phyloP scores from a whole-genome alignment of 257 asterid genomes.

The Solanum medicagineum region DNA sequence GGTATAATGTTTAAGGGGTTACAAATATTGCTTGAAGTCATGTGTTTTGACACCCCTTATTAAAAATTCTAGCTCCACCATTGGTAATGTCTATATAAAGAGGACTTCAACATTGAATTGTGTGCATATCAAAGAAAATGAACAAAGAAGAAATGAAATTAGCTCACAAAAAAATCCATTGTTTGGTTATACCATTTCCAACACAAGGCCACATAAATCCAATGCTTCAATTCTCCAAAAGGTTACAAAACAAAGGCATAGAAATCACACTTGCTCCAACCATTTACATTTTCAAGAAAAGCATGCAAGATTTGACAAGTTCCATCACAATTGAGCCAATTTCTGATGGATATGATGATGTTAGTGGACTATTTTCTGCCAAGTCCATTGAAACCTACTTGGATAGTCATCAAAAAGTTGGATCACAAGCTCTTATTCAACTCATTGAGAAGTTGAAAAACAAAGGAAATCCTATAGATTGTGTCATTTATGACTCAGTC shows the following conservation, averaged over 20 bases:
- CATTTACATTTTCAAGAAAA: constrained; percentile 6
- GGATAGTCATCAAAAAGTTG: not conserved
- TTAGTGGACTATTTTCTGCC: not conserved
- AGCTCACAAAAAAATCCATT: constrained; percentile 1
- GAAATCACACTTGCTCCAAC: constrained; percentile 19
- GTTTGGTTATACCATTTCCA: constrained; percentile 20
- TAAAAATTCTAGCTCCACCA: no score
- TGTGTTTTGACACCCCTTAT: no score
- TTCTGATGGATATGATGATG: constrained; percentile 32
- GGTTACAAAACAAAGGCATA: constrained; percentile 7
- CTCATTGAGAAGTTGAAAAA: constrained; percentile 12
- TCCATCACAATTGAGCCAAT: constrained; percentile 14
- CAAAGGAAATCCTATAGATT: constrained; percentile 14
- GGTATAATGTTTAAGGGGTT: no score
- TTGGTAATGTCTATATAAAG: no score
- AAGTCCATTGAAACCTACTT: not conserved
- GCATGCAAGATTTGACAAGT: constrained; percentile 1
- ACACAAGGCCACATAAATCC: constrained; percentile 46
- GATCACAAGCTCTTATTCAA: constrained; percentile 13
- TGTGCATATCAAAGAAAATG: not conserved
- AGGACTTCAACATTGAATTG: not conserved
- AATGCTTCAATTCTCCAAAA: constrained; percentile 36
- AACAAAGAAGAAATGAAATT: not conserved
- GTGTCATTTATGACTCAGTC: constrained; percentile 28
- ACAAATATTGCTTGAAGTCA: no score